phyloP scores from a whole-genome alignment of 2,329 filamentous ascomycete genomes.

The Fusarium sulawesiense region DNA sequence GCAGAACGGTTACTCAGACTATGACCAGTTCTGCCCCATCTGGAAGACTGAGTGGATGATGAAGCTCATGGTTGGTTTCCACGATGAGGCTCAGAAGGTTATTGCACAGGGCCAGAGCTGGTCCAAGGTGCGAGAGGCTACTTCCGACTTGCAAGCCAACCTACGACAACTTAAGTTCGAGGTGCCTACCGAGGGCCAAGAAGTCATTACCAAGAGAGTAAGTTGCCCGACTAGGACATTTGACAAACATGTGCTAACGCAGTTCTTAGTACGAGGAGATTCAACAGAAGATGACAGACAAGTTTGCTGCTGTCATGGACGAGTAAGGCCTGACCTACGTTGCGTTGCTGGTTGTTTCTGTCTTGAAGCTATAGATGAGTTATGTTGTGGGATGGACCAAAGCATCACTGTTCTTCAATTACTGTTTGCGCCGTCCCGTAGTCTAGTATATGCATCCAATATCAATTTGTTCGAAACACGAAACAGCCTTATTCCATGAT shows the following conservation, averaged over 20 bases:
- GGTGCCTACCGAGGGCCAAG: slow-evolving; percentile 85
- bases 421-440: slow-evolving; percentile 45
- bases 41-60: slow-evolving; percentile 99
- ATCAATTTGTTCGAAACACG: slow-evolving; percentile 39
- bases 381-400: slow-evolving; percentile 37
- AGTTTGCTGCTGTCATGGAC: slow-evolving; percentile 95
- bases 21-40: slow-evolving; percentile 98
- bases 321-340: slow-evolving; percentile 69
- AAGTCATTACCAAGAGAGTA: slow-evolving; percentile 85
- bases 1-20: slow-evolving; percentile 99
- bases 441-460: slow-evolving; percentile 47
- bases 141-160: slow-evolving; percentile 84
- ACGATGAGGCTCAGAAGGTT: slow-evolving; percentile 97
- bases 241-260: slow-evolving; percentile 53
- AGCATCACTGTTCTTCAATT: slow-evolving; percentile 43
- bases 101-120: slow-evolving; percentile 91
- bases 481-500: not conserved
- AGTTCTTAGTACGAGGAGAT: slow-evolving; percentile 84
- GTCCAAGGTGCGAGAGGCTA: slow-evolving; percentile 92
- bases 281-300: slow-evolving; percentile 92
- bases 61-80: slow-evolving; percentile 98
- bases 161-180: slow-evolving; percentile 98
- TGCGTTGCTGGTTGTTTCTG: slow-evolving; percentile 41
- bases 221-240: slow-evolving; percentile 43
- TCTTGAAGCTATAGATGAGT: slow-evolving; percentile 47